A percentile compares a stretch with the other conserved stretches of the same genome.
phyloP scores from a whole-genome alignment of 345 rosid species.

The Gossypium arboreum region DNA sequence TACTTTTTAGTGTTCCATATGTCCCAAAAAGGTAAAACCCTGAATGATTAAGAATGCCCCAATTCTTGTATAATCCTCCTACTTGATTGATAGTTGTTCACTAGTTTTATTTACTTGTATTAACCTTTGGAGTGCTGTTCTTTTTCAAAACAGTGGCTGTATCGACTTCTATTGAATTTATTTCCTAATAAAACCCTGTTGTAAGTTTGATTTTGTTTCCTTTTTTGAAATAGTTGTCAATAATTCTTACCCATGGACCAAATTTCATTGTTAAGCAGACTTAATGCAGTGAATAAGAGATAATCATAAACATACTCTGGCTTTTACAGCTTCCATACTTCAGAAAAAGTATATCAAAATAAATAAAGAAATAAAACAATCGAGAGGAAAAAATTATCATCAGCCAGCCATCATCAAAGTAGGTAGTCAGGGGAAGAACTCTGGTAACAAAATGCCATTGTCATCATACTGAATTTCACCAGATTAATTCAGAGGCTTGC shows the following conservation, averaged over 20 bases:
- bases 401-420: no score
- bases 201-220: no score
- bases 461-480: conserved; percentile 29
- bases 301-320: no score
- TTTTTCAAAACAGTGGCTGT: not conserved
- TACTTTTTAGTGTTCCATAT: conserved; percentile 17
- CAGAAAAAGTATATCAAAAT: not conserved
- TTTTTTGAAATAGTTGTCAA: no score
- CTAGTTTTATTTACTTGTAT: conserved; percentile 5
- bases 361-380: no score
- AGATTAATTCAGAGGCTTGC: conserved; percentile 31
- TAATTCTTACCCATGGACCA: no score
- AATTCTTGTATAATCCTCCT: conserved; percentile 28
- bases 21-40: not conserved
- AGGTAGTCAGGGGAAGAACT: not conserved
- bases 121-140: not conserved
- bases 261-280: no score
- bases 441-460: conserved; percentile 33
- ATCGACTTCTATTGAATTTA: not conserved
- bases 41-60: conserved; percentile 14
- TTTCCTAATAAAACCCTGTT: not conserved
- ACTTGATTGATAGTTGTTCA: not conserved
- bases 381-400: no score
- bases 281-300: no score
- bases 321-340: no score